A percentile compares a stretch with the other conserved stretches of the same genome.
These are phyloP conservation scores for Trichophyton verrucosum DNA, from an alignment of 2,329 filamentous ascomycete genomes.

Conservation along the genomic window DNA sequence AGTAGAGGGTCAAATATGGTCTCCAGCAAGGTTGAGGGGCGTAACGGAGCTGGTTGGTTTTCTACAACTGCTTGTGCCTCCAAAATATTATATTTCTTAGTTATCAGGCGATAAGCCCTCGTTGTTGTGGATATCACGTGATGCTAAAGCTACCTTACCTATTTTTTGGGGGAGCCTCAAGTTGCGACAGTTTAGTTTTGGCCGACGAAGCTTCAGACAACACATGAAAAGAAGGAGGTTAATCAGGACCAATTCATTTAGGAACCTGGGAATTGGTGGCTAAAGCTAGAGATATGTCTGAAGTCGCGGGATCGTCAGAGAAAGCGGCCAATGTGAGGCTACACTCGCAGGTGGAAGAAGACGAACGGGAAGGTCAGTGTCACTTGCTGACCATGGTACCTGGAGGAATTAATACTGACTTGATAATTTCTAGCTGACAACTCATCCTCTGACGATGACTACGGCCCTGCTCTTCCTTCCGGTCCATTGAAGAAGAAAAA, in stretches of 20 bases:
- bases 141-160: background rate
- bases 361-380: background rate
- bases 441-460: constrained; percentile 77
- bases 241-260: background rate
- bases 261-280: background rate
- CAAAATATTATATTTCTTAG: background rate
- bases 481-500: constrained; percentile 72
- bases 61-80: background rate
- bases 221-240: background rate
- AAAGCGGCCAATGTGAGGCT: constrained; percentile 2
- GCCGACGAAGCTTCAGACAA: background rate
- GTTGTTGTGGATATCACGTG: background rate
- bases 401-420: background rate
- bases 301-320: background rate
- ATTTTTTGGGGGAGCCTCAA: background rate
- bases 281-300: background rate
- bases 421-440: constrained; percentile 28
- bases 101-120: constrained; percentile 1
- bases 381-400: background rate
- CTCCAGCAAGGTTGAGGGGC: background rate
- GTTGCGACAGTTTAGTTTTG: background rate
- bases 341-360: constrained; percentile 5
- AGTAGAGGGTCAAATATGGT: background rate
- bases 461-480: constrained; percentile 81
- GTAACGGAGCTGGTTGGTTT: background rate